Evolutionary conservation across 805 yeast genomes (phyloP).

Genomic region (Candida fluviatilis): DNA sequence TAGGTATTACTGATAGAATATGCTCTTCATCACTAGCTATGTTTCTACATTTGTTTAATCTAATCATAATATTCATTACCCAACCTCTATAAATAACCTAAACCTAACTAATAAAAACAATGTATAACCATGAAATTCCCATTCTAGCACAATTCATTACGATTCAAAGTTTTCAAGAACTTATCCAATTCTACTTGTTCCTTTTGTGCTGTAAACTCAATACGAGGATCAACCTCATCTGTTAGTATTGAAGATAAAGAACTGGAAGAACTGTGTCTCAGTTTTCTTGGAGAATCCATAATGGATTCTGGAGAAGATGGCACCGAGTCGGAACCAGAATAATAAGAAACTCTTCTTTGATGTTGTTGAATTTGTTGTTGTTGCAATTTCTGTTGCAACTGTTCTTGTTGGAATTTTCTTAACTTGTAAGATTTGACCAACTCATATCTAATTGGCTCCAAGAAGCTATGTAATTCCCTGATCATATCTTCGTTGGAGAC

Average conservation of each 20-base stretch:
- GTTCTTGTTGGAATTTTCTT: slow-evolving; percentile 23
- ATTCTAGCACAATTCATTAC: not conserved
- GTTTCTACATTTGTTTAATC: too few relatives aligned
- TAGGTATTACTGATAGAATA: too few relatives aligned
- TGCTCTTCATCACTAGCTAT: too few relatives aligned
- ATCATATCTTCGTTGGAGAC: slow-evolving; percentile 43
- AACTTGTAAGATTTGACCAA: slow-evolving; percentile 30
- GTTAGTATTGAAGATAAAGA: slow-evolving; percentile 15
- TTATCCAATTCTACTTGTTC: slow-evolving; percentile 31
- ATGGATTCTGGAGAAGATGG: slow-evolving; percentile 15
- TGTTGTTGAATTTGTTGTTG: slow-evolving; percentile 6
- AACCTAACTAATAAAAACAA: not conserved
- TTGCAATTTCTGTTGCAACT: slow-evolving; percentile 4
- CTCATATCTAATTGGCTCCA: slow-evolving; percentile 48
- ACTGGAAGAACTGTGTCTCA: slow-evolving; percentile 15
- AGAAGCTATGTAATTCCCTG: slow-evolving; percentile 38
- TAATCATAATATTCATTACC: not conserved
- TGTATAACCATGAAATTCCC: not conserved
- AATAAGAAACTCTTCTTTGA: not conserved
- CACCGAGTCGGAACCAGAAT: slow-evolving; percentile 9
- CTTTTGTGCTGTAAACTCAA: slow-evolving; percentile 31
- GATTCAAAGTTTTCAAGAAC: slow-evolving; percentile 15
- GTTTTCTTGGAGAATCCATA: slow-evolving; percentile 9
- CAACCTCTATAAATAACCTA: not conserved
- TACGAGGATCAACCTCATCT: slow-evolving; percentile 26